Conservation (phyloP, 805 yeast species). For the Saccharomycopsis babjevae region DNA sequence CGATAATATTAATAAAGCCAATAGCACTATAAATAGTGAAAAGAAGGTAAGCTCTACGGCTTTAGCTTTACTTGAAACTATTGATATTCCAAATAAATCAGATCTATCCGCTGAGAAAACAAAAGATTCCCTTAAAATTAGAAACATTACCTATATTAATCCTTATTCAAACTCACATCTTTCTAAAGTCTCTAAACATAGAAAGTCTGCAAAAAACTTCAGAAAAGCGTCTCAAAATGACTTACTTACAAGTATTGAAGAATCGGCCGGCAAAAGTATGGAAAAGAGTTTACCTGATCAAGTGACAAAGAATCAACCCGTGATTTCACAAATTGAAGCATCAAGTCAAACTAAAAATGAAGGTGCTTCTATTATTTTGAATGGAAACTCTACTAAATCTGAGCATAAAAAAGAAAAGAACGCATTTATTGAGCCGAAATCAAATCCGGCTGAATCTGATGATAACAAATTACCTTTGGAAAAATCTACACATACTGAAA, state of each 20-base stretch:
- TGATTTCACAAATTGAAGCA: background rate
- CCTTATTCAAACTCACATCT: slow-evolving; percentile 10
- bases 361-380: background rate
- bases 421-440: background rate
- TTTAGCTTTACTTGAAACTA: slow-evolving; percentile 7
- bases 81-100: background rate
- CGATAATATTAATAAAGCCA: background rate
- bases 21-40: background rate
- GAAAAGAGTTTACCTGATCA: background rate
- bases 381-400: background rate
- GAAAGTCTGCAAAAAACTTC: background rate
- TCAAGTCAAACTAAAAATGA: background rate
- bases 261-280: background rate
- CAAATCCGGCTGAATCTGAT: too few species aligned
- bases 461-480: too few species aligned
- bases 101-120: background rate
- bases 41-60: slow-evolving; percentile 12
- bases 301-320: background rate
- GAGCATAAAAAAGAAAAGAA: background rate
- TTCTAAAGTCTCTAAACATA: slow-evolving; percentile 1
- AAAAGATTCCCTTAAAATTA: background rate
- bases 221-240: background rate
- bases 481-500: background rate
- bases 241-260: background rate
- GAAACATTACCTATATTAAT: slow-evolving; percentile 11